Percentiles rank a stretch among this genome's conserved stretches.
Conservation (phyloP, 148 eudicot genomes). For the Rhododendron vialii region DNA sequence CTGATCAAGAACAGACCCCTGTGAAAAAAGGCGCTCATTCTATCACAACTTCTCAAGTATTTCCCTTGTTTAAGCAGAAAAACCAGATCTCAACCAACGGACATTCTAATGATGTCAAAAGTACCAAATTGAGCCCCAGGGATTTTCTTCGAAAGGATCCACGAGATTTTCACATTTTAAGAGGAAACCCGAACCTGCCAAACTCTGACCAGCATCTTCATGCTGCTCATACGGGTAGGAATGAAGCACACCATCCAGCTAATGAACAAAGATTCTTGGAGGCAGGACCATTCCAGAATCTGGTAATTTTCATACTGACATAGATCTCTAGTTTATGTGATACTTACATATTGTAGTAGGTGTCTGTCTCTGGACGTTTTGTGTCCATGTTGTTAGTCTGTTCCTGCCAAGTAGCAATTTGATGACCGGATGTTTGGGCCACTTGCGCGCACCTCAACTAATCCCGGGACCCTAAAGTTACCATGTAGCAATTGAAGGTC, state of each 20-base stretch:
- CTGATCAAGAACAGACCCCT: slow-evolving; percentile 70
- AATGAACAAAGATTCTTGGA: slow-evolving; percentile 16
- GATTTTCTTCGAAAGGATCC: slow-evolving; percentile 9
- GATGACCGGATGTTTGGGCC: background rate
- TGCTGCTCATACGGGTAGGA: slow-evolving; percentile 14
- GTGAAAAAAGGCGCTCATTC: slow-evolving; percentile 23
- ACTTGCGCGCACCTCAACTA: background rate
- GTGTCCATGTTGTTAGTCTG: background rate
- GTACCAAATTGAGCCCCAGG: slow-evolving; percentile 16
- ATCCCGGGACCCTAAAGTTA: too few species aligned
- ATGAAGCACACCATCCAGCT: slow-evolving; percentile 12
- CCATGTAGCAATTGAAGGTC: background rate
- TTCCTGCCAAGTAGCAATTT: background rate
- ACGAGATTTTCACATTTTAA: slow-evolving; percentile 14
- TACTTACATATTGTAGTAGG: background rate
- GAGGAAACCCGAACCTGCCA: slow-evolving; percentile 17
- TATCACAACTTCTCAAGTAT: slow-evolving; percentile 18
- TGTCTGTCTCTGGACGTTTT: background rate
- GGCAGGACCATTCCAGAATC: slow-evolving; percentile 25
- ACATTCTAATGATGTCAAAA: slow-evolving; percentile 2
- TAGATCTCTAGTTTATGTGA: background rate
- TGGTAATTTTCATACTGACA: slow-evolving; percentile 30
- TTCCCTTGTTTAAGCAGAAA: slow-evolving; percentile 38
- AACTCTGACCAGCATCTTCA: slow-evolving; percentile 16
- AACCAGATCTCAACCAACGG: slow-evolving; percentile 20